Base-by-base conservation (phyloP, 768 basidiomycete species). In the Nidularia sp. region DNA sequence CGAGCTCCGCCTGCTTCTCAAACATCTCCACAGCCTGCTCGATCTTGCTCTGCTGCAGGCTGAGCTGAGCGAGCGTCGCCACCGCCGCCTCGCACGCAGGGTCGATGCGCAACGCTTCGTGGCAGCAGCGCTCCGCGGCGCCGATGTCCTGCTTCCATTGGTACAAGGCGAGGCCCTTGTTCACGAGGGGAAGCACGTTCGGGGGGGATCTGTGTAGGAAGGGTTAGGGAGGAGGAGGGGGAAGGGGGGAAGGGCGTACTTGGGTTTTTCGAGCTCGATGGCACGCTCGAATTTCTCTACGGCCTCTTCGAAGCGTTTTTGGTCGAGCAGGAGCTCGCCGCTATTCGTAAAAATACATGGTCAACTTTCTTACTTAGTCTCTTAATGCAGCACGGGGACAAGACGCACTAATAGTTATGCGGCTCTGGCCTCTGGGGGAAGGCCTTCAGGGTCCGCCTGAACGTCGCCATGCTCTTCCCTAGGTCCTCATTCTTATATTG, bases 41-140 rank as follows among this genome's bases (percentile, higher is more conserved):
- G 54, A 97, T 85, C 72, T 90, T 89, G 63, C 86, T 85, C 70
- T 95, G 93, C 69, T 98, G 96, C 56, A 98, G 68, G 54, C 81
- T 84, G 18, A 99, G 78, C 68, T 99, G 97, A 3, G 96, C 96
- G 31, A 98, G 82, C 1, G 95, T 98, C 13, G 93, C 93, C 4
- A 98, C 87, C 0, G 96, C 97, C 8, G 96, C 92, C 65, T 99
- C 97, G 69, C 96, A 98, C 57, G 94, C 93, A 8, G 90, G 76
- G 68, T 99, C 97, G 51, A 94, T 81, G 47, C 77, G 72, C 18
- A 99, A 76, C 0, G 97, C 97, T 67, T 98, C 90, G 52, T 85
- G 75, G 65, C 93, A 95, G 64, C 93, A 88, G 15, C 74, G 71
- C 67, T 96, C 94, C 1, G 93, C 94, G 1, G 80, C 83, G 5